Conservation (phyloP, 2,329 filamentous ascomycete genomes). For the Fusarium sp. region DNA sequence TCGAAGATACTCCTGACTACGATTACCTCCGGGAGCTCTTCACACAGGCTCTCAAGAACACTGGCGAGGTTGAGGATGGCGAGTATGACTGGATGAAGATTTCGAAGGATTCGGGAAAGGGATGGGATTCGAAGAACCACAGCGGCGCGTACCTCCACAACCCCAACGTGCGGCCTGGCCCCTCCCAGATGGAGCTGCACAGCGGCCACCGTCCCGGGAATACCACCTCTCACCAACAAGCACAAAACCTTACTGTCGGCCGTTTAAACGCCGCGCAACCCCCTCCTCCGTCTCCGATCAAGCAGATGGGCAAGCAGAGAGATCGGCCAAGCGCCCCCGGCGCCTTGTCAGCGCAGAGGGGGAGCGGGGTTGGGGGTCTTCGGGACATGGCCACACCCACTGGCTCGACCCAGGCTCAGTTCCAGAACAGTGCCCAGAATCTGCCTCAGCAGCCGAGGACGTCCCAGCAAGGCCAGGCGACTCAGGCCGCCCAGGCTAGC, state of each 20-base stretch:
- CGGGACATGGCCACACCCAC: slow-evolving; percentile 84
- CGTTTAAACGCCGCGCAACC: slow-evolving; percentile 96
- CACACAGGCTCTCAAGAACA: slow-evolving; percentile 93
- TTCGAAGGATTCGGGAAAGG: slow-evolving; percentile 83
- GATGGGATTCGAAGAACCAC: slow-evolving; percentile 84
- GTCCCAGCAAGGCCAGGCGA: slow-evolving; percentile 68
- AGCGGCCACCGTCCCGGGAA: slow-evolving; percentile 74
- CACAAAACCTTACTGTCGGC: slow-evolving; percentile 76
- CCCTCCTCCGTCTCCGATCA: slow-evolving; percentile 86
- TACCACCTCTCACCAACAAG: slow-evolving; percentile 70
- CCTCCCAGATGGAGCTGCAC: slow-evolving; percentile 86
- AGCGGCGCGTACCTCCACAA: slow-evolving; percentile 71
- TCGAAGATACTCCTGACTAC: slow-evolving; percentile 98
- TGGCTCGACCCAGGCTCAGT: slow-evolving; percentile 93
- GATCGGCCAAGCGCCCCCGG: slow-evolving; percentile 81
- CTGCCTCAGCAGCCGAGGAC: slow-evolving; percentile 74
- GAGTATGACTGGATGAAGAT: slow-evolving; percentile 99
- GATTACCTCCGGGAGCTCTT: slow-evolving; percentile 97
- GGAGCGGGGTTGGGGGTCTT: slow-evolving; percentile 76
- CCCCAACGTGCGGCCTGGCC: slow-evolving; percentile 79
- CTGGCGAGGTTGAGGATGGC: slow-evolving; percentile 93
- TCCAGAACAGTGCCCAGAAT: slow-evolving; percentile 94
- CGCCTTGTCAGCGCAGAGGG: slow-evolving; percentile 78
- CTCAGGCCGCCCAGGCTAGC: slow-evolving; percentile 61
- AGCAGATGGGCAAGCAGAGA: slow-evolving; percentile 79